Base-by-base conservation (phyloP, 2,329 filamentous ascomycete genomes). In the Xylariaceae sp. region DNA sequence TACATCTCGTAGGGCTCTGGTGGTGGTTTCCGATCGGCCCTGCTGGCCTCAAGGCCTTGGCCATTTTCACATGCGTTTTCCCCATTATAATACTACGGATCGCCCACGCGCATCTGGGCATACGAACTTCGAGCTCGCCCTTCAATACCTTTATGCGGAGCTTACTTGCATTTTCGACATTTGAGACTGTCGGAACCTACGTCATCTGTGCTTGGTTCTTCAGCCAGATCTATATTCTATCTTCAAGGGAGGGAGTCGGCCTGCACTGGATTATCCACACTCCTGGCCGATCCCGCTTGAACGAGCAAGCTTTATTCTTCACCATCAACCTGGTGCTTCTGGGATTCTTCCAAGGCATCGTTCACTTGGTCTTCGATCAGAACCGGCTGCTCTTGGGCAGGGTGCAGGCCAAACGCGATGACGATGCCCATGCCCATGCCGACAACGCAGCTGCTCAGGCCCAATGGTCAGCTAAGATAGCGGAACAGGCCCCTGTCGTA, bases 231-330 rank as follows among this genome's bases (percentile, higher is more conserved):
- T 95, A 88, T 57, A 76, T 94, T 15, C 88, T 81, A 74, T 83
- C 83, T 3, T 70, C 75, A 36, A 67, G 79, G 15, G 65, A 68
- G 13, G 64, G 65, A 27, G 72, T 75, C 36, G 79, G 81, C 45
- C 69, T 96, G 38, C 73, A 75, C 47, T 85, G 84, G 75, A 79
- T 94, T 50, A 84, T 83, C 38, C 74, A 78, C 50, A 78, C 76
- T 61, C 80, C 69, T 45, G 81, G 74, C 59, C 76, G 88, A 24
- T 74, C 83, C 14, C 74, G 79, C 36, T 65, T 96, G 42, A 97
- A 97, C 59, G 90, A 97, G 68, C 78, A 85, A 48, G 83, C 88
- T 1, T 74, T 97, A 17, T 92, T 88, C 58, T 69, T 95, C 35
- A 80, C 85, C 23, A 76, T 74, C 43, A 80, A 85, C 54, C 76